Conservation (phyloP, 164 flowering plant genomes). For the Warburgia ugandensis region DNA sequence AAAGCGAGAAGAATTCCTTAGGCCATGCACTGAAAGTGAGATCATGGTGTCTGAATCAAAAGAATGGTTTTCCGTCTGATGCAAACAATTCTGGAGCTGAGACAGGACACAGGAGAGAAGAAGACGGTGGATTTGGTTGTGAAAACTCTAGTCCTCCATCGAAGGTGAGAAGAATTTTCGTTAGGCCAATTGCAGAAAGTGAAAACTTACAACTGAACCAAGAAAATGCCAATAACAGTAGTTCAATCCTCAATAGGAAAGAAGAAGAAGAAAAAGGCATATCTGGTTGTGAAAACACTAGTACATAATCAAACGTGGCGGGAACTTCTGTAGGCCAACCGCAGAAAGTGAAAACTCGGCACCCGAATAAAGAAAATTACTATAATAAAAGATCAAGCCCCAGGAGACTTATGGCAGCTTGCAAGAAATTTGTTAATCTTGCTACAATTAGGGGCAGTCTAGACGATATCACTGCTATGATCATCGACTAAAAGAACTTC, state of each 20-base stretch:
- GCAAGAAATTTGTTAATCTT: constrained; percentile 61
- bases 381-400: constrained; percentile 16
- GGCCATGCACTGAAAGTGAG: constrained; percentile 10
- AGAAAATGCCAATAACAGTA: not conserved
- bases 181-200: constrained; percentile 10
- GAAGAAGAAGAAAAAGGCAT: constrained; percentile 6
- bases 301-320: constrained; percentile 12
- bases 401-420: constrained; percentile 36
- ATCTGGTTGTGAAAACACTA: constrained; percentile 15
- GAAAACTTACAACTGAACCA: not conserved
- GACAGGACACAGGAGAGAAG: not conserved
- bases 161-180: constrained; percentile 10
- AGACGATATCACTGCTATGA: constrained; percentile 81
- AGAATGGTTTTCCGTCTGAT: not conserved
- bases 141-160: constrained; percentile 17
- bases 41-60: too few species aligned
- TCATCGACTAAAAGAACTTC: constrained; percentile 55
- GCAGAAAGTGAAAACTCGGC: constrained; percentile 3
- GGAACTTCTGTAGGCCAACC: constrained; percentile 10
- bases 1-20: constrained; percentile 8
- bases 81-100: not conserved
- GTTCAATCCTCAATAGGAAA: too few species aligned
- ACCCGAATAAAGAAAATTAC: constrained; percentile 3
- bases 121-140: not conserved
- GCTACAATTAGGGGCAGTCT: constrained; percentile 58